Evolutionary conservation across 1,284 basidiomycete species (phyloP), one percentile per base, ranked within the genome.

Genomic region (Xerocomus nothofagi): DNA sequence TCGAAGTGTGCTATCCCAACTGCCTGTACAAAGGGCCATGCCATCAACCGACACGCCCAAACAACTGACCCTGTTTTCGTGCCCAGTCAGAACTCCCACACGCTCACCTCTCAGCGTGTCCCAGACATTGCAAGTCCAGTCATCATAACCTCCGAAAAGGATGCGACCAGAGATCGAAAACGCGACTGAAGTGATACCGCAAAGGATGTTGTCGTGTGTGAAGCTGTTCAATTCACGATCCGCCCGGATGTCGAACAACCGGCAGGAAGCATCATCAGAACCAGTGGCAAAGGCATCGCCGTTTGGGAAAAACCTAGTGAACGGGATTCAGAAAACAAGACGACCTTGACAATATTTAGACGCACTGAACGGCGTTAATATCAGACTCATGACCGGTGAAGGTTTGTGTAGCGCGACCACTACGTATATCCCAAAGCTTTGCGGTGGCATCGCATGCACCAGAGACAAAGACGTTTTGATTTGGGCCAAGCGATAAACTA

Each of bases 81-180:
- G 97, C 12, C 95, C 96, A 30, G 93, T 91, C 53, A 99, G 74
- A 32, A 98, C 94, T 53, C 96, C 96, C 29, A 98, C 93, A 50
- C 96, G 88, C 72, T 99, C 96, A 50, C 94, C 96, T 73, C 96
- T 97, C 66, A 99, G 81, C 36, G 95, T 98, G 68, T 99, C 96
- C 96, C 96, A 99, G 40, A 98, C 96, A 67, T 98, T 98, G 79
- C 91, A 94, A 59, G 96, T 98, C 90, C 96, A 98, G 71, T 99
- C 96, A 71, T 99, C 97, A 69, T 98, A 99, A 36, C 96, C 97
- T 57, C 95, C 96, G 64, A 99, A 98, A 40, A 99, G 81, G 61
- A 99, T 90, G 53, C 97, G 89, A 40, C 96, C 96, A 14, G 94
- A 98, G 58, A 92, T 90, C 2, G 94, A 98, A 78, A 99, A 99